A percentile compares a stretch with the other conserved stretches of the same genome.
These are phyloP conservation scores for Alloascoidea hylecoeti DNA, from an alignment of 805 yeast species.

Conservation along the genomic window DNA sequence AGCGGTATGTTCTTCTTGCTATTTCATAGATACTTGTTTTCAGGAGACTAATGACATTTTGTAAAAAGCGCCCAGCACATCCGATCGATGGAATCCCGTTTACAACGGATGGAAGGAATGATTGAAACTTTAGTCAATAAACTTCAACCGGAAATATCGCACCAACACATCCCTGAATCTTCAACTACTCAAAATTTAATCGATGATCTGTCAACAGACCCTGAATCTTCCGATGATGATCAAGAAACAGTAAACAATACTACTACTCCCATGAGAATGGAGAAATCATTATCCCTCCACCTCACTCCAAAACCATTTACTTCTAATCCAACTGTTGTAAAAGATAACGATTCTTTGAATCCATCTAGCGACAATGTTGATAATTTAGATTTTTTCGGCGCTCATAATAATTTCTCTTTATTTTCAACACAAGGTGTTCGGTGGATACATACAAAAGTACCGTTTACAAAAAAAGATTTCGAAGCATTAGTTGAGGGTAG, in stretches of 20 bases:
- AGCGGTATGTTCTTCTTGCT: constrained; percentile 1
- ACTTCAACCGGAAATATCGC: constrained; percentile 6
- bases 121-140: constrained; percentile 8
- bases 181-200: constrained; percentile 1
- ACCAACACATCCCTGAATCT: constrained; percentile 1
- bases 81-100: constrained; percentile 8
- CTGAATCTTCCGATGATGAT: background rate
- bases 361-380: no score
- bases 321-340: no score
- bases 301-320: no score
- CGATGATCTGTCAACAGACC: background rate
- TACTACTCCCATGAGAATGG: constrained; percentile 3
- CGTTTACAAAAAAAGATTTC: constrained; percentile 3
- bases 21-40: no score
- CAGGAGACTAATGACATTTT: no score
- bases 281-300: constrained; percentile 2
- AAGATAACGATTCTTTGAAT: no score
- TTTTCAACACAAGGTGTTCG: constrained; percentile 24
- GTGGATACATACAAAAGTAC: constrained; percentile 18
- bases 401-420: constrained; percentile 22
- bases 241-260: constrained; percentile 4
- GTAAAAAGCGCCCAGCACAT: background rate
- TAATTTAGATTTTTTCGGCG: constrained; percentile 8
- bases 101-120: constrained; percentile 14
- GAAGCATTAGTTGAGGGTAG: constrained; percentile 4